phyloP scores from a whole-genome alignment of 768 basidiomycete species.

The Boletus patriciae region DNA sequence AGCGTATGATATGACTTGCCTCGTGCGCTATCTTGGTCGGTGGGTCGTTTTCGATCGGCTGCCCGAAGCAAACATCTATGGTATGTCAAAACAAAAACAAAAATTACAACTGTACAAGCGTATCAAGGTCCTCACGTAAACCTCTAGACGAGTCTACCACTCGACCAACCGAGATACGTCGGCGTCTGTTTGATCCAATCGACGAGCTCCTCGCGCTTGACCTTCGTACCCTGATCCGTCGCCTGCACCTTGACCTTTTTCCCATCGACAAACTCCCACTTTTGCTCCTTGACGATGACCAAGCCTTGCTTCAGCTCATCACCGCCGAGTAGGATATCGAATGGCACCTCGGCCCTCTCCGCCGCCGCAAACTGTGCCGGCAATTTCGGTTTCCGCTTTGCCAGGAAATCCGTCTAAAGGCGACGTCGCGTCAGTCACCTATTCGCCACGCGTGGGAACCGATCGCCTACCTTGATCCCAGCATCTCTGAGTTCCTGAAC shows the following conservation, averaged over 20 bases:
- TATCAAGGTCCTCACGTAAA: neutral
- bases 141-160: constrained; percentile 29
- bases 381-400: constrained; percentile 90
- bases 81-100: constrained; percentile 1
- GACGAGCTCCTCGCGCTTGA: constrained; percentile 61
- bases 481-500: constrained; percentile 79
- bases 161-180: constrained; percentile 34
- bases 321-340: constrained; percentile 86
- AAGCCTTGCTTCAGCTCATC: constrained; percentile 83
- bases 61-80: neutral
- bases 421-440: constrained; percentile 3
- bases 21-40: too few species aligned
- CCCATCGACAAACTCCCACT: constrained; percentile 72
- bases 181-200: constrained; percentile 55
- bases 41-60: too few species aligned
- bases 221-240: constrained; percentile 62
- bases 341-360: constrained; percentile 90
- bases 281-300: constrained; percentile 91
- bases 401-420: constrained; percentile 82
- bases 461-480: constrained; percentile 73
- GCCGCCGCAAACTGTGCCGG: constrained; percentile 84
- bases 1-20: too few species aligned
- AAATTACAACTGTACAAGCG: neutral
- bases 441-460: neutral
- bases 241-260: constrained; percentile 63